A percentile compares a stretch with the other conserved stretches of the same genome.
phyloP scores from a whole-genome alignment of 352 stramenopile genomes.

The Blastocystis sp. region DNA sequence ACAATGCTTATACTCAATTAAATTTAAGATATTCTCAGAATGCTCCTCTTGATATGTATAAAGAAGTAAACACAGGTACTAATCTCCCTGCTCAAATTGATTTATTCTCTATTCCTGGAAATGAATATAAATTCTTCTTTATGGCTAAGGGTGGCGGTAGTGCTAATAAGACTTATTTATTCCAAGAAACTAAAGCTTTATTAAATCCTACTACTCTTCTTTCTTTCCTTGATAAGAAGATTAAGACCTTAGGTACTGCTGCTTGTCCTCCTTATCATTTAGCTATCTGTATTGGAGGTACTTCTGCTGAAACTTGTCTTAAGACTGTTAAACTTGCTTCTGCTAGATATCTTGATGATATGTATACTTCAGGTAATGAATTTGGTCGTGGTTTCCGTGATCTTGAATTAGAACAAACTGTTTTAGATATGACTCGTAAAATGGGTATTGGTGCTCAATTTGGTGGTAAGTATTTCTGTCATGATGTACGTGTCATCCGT shows the following conservation, averaged over 20 bases:
- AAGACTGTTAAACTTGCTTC: conserved; percentile 67
- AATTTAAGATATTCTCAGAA: conserved; percentile 66
- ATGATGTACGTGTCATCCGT: conserved; percentile 64
- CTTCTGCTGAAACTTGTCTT: conserved; percentile 61
- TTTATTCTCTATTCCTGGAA: conserved; percentile 53
- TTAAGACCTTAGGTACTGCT: conserved; percentile 63
- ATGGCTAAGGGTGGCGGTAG: conserved; percentile 67
- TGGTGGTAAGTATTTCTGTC: conserved; percentile 70
- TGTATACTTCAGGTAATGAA: conserved; percentile 55
- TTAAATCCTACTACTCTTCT: conserved; percentile 55
- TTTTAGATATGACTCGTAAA: conserved; percentile 62
- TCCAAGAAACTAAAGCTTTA: conserved; percentile 69
- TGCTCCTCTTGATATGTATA: conserved; percentile 62
- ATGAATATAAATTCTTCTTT: conserved; percentile 66
- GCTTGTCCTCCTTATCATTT: conserved; percentile 68
- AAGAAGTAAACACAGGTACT: conserved; percentile 64
- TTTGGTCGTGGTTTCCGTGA: conserved; percentile 60
- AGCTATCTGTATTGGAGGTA: conserved; percentile 60
- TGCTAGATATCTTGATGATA: conserved; percentile 63
- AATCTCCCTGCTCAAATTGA: conserved; percentile 69
- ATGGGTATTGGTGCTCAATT: conserved; percentile 64
- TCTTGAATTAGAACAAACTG: conserved; percentile 56
- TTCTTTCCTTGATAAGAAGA: conserved; percentile 57
- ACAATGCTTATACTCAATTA: conserved; percentile 59
- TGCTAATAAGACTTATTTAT: conserved; percentile 71